Base-by-base conservation (phyloP, 2,329 filamentous ascomycete species). In the Fusarium zealandicum region DNA sequence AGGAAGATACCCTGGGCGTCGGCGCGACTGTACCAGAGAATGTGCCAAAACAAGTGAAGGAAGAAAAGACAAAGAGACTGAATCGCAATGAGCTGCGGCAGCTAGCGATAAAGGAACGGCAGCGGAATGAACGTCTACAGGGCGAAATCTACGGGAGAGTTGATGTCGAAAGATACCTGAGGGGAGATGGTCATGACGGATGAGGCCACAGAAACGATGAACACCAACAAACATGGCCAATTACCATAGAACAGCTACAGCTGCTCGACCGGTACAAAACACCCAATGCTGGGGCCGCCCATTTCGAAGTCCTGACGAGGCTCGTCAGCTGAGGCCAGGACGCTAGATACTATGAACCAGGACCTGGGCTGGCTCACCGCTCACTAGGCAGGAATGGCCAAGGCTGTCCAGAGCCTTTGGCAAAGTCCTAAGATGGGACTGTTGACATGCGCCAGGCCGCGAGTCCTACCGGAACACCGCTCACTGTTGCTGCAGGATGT, bases 151-250 rank as follows among this genome's bases (percentile, higher is more conserved):
- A 90, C 73, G 82, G 84, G 16, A 87, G 84, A 61, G 82, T 89
- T n/a, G 89, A 93, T 61, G 77, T 96, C 48, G 85, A 92, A 66
- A 85, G 81, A 68, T 95, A 96, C 70, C 73, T 96, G 14, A 83
- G 86, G 39, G 72, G 73, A 3, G 59, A 69, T 51, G 68, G 70
- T 32, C 58, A 47, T 5, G 66, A 68, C 10, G 64, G 59, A 53
- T 64, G 12, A 33, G 11, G 25, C 7, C 22, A 6, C 14, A 2
- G 6, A 22, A 30, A 8, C 5, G 25, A 27, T n/a, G 40, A 2
- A 40, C 22, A 27, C 17, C 18, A 41, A 41, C 35, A 16, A 47
- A 31, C 16, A 47, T 25, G 13, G 30, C 35, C 30, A n/a, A n/a
- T n/a, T 18, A 43, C 6, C 13, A n/a, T 18, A 55, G 18, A 14